phyloP scores from a whole-genome alignment of 495 filamentous ascomycete genomes.

The Annulohypoxylon moriforme region DNA sequence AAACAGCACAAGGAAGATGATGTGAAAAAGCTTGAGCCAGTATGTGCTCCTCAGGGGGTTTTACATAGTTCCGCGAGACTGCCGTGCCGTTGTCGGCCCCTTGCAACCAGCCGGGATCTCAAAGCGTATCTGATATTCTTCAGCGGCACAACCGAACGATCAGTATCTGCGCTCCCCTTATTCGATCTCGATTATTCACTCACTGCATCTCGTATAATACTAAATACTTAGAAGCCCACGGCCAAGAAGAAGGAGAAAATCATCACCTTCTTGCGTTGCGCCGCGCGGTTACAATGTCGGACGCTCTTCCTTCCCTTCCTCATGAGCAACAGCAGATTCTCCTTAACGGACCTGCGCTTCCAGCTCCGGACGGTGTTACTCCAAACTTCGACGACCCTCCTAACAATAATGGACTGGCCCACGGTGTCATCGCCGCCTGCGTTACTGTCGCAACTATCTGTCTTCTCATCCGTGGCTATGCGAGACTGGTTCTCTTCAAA shows the following conservation, averaged over 20 bases:
- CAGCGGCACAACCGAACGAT: background rate
- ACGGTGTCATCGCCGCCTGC: slow-evolving; percentile 32
- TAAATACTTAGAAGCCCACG: slow-evolving; percentile 9
- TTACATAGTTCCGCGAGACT: background rate
- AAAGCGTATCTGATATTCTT: slow-evolving; percentile 6
- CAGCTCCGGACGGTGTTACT: slow-evolving; percentile 37
- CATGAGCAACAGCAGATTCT: slow-evolving; percentile 30
- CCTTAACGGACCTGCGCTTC: slow-evolving; percentile 43
- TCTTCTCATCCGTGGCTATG: slow-evolving; percentile 38
- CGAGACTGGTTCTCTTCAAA: slow-evolving; percentile 33
- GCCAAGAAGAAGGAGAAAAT: slow-evolving; percentile 6
- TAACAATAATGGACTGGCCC: slow-evolving; percentile 45
- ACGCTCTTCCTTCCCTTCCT: slow-evolving; percentile 32
- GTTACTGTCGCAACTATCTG: slow-evolving; percentile 28
- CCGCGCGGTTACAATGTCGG: slow-evolving; percentile 22
- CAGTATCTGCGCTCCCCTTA: slow-evolving; percentile 15
- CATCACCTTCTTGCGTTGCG: slow-evolving; percentile 16
- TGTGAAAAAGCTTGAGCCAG: slow-evolving; percentile 9
- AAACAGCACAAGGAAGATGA: background rate
- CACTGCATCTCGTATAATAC: slow-evolving; percentile 12
- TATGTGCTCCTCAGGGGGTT: background rate
- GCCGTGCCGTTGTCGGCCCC: slow-evolving; percentile 10
- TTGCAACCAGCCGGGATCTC: slow-evolving; percentile 14
- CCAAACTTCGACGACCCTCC: slow-evolving; percentile 43
- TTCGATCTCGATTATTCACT: slow-evolving; percentile 12